phyloP scores from a whole-genome alignment of 768 basidiomycete species.

The Kwoniella sp. region DNA sequence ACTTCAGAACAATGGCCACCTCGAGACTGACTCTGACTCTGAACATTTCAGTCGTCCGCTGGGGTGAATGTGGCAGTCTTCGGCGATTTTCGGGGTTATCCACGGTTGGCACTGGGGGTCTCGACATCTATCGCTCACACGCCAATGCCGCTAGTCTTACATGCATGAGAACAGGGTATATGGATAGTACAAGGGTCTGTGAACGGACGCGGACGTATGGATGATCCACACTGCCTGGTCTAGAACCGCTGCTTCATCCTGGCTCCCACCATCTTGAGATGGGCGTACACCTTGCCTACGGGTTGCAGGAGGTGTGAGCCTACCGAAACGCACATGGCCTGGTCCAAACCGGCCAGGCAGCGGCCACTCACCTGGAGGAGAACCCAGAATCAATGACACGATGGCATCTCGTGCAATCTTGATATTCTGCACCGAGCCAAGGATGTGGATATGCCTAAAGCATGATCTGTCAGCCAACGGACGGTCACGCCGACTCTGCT shows the following conservation, averaged over 20 bases:
- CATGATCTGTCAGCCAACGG: no score
- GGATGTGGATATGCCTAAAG: slow-evolving; percentile 88
- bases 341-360: no score
- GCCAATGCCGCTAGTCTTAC: no score
- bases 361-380: slow-evolving; percentile 85
- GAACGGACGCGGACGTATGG: not conserved
- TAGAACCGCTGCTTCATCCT: slow-evolving; percentile 86
- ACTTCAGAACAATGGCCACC: not conserved
- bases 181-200: no score
- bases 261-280: slow-evolving; percentile 81
- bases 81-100: slow-evolving; percentile 5
- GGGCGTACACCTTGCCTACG: slow-evolving; percentile 60
- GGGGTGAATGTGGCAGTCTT: slow-evolving; percentile 14
- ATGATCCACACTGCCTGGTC: not conserved
- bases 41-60: slow-evolving; percentile 5
- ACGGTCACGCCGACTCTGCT: no score
- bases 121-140: not conserved
- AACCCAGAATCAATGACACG: slow-evolving; percentile 89
- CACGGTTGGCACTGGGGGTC: not conserved
- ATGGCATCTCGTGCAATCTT: slow-evolving; percentile 95
- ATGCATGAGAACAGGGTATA: no score
- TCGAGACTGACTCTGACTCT: not conserved
- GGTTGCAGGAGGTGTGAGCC: slow-evolving; percentile 1
- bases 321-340: no score
- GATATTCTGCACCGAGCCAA: slow-evolving; percentile 98